Conservation (phyloP, 164 flowering plant species). For the Chloranthus sessilifolius region DNA sequence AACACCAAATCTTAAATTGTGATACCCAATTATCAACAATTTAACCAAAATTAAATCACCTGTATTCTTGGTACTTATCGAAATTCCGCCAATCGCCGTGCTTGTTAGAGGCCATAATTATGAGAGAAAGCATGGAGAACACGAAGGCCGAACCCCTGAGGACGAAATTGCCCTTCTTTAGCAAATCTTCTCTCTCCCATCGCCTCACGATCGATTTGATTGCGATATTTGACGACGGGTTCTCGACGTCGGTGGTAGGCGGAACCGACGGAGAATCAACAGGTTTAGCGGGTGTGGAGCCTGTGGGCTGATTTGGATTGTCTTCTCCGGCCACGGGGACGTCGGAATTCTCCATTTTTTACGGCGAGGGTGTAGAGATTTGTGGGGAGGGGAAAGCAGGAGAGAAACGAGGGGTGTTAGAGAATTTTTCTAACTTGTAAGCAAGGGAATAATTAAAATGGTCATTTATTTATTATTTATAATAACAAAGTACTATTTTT, state of each 20-base stretch:
- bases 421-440: too few relatives aligned
- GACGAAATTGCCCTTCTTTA: conserved; percentile 43
- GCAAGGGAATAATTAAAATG: too few relatives aligned
- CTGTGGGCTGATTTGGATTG: neutral
- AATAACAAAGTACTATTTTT: too few relatives aligned
- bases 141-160: conserved; percentile 40
- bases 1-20: neutral
- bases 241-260: conserved; percentile 27
- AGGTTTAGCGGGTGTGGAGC: conserved; percentile 7
- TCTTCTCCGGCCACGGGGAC: neutral
- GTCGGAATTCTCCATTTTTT: conserved; percentile 19
- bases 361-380: too few relatives aligned
- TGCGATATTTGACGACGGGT: conserved; percentile 17
- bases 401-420: neutral
- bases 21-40: neutral
- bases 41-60: conserved; percentile 23
- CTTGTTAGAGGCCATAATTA: conserved; percentile 64
- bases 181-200: conserved; percentile 69
- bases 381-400: neutral
- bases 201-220: conserved; percentile 41
- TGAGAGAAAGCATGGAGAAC: conserved; percentile 61
- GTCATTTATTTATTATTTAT: too few relatives aligned
- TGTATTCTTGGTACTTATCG: conserved; percentile 66
- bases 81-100: conserved; percentile 64
- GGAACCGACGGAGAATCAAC: neutral